Conservation (phyloP, 495 filamentous ascomycete genomes). For the Penicillium chermesinum region DNA sequence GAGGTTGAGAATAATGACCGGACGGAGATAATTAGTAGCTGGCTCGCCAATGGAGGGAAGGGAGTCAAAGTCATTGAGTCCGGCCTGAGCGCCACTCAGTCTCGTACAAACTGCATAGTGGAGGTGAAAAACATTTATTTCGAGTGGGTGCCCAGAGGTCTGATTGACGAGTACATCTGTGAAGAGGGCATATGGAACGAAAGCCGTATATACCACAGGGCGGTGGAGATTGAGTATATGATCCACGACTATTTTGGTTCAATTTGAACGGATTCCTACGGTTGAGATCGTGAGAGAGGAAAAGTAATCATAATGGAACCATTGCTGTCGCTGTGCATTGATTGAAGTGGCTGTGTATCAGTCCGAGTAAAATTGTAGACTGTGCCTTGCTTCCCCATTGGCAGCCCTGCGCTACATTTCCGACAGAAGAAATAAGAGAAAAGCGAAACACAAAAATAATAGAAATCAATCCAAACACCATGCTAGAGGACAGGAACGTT, state of each 20-base stretch:
- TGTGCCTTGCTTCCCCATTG: too few relatives aligned
- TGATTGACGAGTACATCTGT: constrained; percentile 53
- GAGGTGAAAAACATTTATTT: constrained; percentile 57
- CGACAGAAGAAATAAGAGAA: constrained; percentile 11
- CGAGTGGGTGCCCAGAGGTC: constrained; percentile 54
- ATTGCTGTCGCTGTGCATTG: constrained; percentile 15
- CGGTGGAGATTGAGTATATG: constrained; percentile 22
- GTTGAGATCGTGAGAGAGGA: too few relatives aligned
- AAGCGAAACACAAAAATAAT: too few relatives aligned
- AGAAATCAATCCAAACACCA: constrained; percentile 20
- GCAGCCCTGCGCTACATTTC: constrained; percentile 9
- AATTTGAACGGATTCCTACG: too few relatives aligned
- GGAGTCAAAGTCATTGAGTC: constrained; percentile 19
- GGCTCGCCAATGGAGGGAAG: constrained; percentile 30
- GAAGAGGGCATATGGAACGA: constrained; percentile 41
- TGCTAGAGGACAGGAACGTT: constrained; percentile 31
- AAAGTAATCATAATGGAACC: not conserved
- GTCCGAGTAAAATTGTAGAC: constrained; percentile 9
- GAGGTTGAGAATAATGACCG: constrained; percentile 44
- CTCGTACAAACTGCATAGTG: constrained; percentile 17
- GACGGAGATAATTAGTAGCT: constrained; percentile 42
- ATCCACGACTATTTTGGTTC: constrained; percentile 30
- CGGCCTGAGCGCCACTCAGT: not conserved
- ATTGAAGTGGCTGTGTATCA: constrained; percentile 13
- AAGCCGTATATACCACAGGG: constrained; percentile 26